Percentiles rank a stretch among this genome's conserved stretches.
These are phyloP conservation scores for Suhomyces sp. DNA, from an alignment of 805 yeast species.

Conservation along the genomic window DNA sequence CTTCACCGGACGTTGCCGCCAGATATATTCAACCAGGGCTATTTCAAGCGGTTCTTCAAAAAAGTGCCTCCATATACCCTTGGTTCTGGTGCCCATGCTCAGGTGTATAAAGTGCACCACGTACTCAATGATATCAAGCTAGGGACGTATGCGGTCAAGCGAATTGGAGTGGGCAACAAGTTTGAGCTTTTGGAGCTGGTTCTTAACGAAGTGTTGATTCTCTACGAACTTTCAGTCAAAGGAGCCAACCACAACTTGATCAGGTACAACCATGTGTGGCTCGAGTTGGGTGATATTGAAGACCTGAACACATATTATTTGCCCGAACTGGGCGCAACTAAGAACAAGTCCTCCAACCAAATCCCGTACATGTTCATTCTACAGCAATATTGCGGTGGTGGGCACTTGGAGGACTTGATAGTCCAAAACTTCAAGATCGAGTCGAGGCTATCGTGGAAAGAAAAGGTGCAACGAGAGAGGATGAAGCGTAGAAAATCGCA, in stretches of 20 bases:
- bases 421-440: constrained; percentile 21
- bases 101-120: constrained; percentile 82
- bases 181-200: constrained; percentile 66
- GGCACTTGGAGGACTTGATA: constrained; percentile 70
- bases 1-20: constrained; percentile 11
- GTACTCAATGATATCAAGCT: constrained; percentile 64
- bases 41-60: constrained; percentile 69
- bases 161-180: constrained; percentile 80
- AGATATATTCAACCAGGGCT: constrained; percentile 75
- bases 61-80: constrained; percentile 49
- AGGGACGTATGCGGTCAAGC: constrained; percentile 81
- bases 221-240: constrained; percentile 50
- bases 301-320: constrained; percentile 39
- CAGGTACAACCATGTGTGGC: constrained; percentile 88
- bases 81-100: constrained; percentile 84
- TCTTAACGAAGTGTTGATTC: constrained; percentile 71
- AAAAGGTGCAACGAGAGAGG: constrained; percentile 27
- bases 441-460: constrained; percentile 21
- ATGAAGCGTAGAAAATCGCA: constrained; percentile 15
- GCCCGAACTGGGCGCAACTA: constrained; percentile 10
- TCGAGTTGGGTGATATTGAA: constrained; percentile 61
- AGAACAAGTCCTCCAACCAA: constrained; percentile 10
- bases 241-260: constrained; percentile 59
- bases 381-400: constrained; percentile 88
- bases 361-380: constrained; percentile 75